Evolutionary conservation across 2,329 filamentous ascomycete genomes (phyloP).

Genomic region (Cytospora piceae): DNA sequence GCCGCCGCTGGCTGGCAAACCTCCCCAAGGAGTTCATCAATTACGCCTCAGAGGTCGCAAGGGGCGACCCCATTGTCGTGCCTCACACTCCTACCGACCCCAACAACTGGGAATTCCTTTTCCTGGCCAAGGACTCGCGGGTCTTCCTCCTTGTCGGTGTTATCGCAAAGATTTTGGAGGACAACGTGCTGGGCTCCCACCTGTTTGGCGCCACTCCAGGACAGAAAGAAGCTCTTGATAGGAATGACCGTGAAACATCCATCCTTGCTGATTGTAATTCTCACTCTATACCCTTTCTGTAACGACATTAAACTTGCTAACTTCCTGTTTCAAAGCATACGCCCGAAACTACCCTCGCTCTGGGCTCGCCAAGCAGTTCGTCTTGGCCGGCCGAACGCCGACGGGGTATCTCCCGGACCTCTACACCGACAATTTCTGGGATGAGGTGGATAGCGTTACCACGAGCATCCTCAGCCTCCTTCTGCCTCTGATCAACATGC

Average conservation of each 20-base stretch:
- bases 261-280: slow-evolving; percentile 15
- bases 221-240: slow-evolving; percentile 37
- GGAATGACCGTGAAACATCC: slow-evolving; percentile 19
- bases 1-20: slow-evolving; percentile 14
- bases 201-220: slow-evolving; percentile 44
- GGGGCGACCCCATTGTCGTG: slow-evolving; percentile 21
- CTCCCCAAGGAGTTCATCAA: slow-evolving; percentile 26
- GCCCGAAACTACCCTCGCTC: slow-evolving; percentile 41
- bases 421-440: slow-evolving; percentile 43
- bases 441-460: slow-evolving; percentile 38
- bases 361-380: slow-evolving; percentile 27
- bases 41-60: slow-evolving; percentile 24
- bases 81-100: neutral
- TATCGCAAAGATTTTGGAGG: slow-evolving; percentile 44
- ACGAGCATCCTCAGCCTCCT: slow-evolving; percentile 36
- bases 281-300: neutral
- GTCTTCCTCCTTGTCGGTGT: slow-evolving; percentile 42
- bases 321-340: slow-evolving; percentile 39
- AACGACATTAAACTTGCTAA: neutral
- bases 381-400: slow-evolving; percentile 32
- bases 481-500: slow-evolving; percentile 41
- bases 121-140: slow-evolving; percentile 19
- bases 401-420: slow-evolving; percentile 25
- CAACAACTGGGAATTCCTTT: slow-evolving; percentile 25
- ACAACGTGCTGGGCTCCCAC: slow-evolving; percentile 43